These are phyloP conservation scores for Wallacemonas sp. DNA, from an alignment of 208 protist genomes.

Conservation along the genomic window DNA sequence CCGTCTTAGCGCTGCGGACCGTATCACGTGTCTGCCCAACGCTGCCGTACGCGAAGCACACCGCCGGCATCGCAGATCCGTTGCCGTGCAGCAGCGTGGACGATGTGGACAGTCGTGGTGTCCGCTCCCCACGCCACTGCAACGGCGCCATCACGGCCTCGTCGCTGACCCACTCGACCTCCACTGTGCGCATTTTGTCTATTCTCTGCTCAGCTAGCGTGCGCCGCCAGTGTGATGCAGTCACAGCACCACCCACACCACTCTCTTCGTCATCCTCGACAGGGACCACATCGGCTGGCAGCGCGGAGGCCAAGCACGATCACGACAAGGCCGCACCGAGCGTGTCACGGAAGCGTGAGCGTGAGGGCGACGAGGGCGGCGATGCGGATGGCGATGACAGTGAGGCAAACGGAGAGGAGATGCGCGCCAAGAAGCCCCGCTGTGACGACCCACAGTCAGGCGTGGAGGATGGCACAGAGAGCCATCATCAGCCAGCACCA, in stretches of 20 bases:
- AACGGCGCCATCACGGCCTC: neutral
- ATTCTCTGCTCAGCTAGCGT: constrained; percentile 23
- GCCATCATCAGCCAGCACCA: neutral
- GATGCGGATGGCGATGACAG: too few species aligned
- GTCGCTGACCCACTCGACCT: neutral
- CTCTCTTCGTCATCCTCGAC: too few species aligned
- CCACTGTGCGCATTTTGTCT: constrained; percentile 30
- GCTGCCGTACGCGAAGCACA: constrained; percentile 39
- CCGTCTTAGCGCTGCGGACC: constrained; percentile 21
- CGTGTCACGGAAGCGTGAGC: too few species aligned
- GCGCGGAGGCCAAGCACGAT: too few species aligned
- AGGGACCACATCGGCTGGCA: too few species aligned
- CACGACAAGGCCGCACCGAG: too few species aligned
- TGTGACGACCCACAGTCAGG: too few species aligned
- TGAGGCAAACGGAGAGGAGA: too few species aligned
- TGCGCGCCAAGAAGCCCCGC: too few species aligned
- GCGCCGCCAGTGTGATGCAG: neutral
- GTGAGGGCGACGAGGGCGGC: too few species aligned
- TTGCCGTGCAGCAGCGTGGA: neutral
- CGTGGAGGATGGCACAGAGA: neutral
- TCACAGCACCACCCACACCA: too few species aligned
- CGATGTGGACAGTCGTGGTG: too few species aligned
- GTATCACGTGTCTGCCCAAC: constrained; percentile 34
- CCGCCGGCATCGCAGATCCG: constrained; percentile 31
- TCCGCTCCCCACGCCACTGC: neutral